Base-by-base conservation (phyloP, 495 filamentous ascomycete genomes). In the Pyrenula massariospora region DNA sequence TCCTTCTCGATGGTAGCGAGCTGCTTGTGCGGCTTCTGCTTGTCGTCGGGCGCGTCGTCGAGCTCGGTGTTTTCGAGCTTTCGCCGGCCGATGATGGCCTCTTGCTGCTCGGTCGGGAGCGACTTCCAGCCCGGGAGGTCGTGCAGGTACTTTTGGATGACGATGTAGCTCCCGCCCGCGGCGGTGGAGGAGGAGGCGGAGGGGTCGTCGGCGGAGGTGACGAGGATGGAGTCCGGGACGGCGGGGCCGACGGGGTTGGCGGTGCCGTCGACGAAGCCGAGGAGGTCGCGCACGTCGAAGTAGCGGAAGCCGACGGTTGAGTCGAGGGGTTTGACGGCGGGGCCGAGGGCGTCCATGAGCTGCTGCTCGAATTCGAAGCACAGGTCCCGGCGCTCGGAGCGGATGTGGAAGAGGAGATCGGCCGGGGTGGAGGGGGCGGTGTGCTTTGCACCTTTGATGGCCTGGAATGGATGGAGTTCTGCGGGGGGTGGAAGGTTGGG, bases 221-320 rank as follows among this genome's bases (percentile, higher is more conserved):
- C 62, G 2, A 80, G 65, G 21, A 78, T 59, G 2, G 77, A 69
- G 5, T 62, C 57, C 0, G 70, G 70, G 3, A 80, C 72, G 0
- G 67, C 70, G 1, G 68, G 65, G 0, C 78, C 78, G 19, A 81
- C 72, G 1, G 79, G 79, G 53, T 83, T 83, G 2, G 79, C 79
- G 0, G 78, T 83, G 1, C 79, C 78, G 42, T 83, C 79, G 3
- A 83, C 78, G 54, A 83, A 83, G 0, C 79, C 79, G 1, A 83
- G 71, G 0, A 83, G 74, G 60, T 83, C 79, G 15, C 79, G 77
- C 0, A 76, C 70, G 54, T 81, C 79, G 25, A 83, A 83, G 62
- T 83, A 81, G 15, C 79, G 77, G 63, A 83, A 83, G 0, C 79
- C 79, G 22, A 65, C 65, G 1, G 79, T 83, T 54, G 75, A 76